phyloP scores from a whole-genome alignment of 495 filamentous ascomycete genomes.

The Tuber microsphaerosporum region DNA sequence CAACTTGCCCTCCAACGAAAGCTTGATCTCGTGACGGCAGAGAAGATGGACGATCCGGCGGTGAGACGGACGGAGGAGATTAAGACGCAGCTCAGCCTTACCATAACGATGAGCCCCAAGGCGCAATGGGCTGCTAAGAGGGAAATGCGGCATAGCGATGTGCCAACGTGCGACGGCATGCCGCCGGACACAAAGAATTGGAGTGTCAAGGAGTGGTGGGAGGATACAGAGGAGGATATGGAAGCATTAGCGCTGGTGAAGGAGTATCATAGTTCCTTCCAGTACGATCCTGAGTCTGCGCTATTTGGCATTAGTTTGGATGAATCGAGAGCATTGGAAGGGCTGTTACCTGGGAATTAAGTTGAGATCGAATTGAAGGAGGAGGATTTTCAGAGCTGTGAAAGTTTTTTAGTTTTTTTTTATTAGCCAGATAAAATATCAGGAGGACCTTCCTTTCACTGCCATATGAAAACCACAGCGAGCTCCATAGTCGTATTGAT shows the following conservation, averaged over 20 bases:
- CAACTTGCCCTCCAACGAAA: background rate
- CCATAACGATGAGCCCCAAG: background rate
- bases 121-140: background rate
- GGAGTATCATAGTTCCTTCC: slow-evolving; percentile 1
- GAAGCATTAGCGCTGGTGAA: background rate
- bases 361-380: background rate
- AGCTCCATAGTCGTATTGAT: background rate
- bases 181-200: background rate
- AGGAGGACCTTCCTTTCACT: background rate
- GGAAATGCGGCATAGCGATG: background rate
- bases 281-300: slow-evolving; percentile 1
- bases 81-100: background rate
- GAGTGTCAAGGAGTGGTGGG: background rate
- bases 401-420: background rate
- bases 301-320: background rate
- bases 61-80: background rate
- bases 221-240: background rate
- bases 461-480: background rate
- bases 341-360: background rate
- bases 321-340: background rate
- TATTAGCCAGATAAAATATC: background rate
- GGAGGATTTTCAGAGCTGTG: background rate
- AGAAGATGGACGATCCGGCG: background rate
- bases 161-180: background rate
- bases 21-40: background rate